phyloP scores from a whole-genome alignment of 164 flowering plant species.

The Echeveria elegans region DNA sequence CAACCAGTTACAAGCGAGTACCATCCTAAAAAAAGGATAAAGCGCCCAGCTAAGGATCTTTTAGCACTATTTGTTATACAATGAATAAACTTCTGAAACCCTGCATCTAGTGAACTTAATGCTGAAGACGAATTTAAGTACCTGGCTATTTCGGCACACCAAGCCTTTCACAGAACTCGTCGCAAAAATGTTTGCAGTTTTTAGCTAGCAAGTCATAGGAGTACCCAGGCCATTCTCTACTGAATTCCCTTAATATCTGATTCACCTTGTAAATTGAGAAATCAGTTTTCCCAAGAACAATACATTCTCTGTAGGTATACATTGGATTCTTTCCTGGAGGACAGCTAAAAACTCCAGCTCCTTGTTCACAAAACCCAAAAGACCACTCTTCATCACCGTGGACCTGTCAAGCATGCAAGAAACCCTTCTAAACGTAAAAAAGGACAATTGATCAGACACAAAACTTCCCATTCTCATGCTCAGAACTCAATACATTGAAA shows the following conservation, averaged over 20 bases:
- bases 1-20: too few relatives aligned
- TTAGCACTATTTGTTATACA: too few relatives aligned
- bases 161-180: constrained; percentile 79
- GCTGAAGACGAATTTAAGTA: constrained; percentile 13
- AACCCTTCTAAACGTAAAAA: neutral
- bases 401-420: constrained; percentile 33
- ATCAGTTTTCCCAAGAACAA: constrained; percentile 64
- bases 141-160: constrained; percentile 94
- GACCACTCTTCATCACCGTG: constrained; percentile 94
- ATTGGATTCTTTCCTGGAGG: constrained; percentile 77
- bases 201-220: constrained; percentile 74
- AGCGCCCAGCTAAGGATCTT: too few relatives aligned
- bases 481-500: too few relatives aligned
- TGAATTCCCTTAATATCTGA: constrained; percentile 78
- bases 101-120: neutral
- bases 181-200: constrained; percentile 97
- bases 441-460: neutral
- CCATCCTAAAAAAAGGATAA: too few relatives aligned
- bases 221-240: constrained; percentile 88
- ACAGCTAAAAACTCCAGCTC: constrained; percentile 86
- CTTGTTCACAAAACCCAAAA: constrained; percentile 88
- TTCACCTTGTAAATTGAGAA: constrained; percentile 54
- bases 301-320: constrained; percentile 83
- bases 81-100: neutral
- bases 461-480: neutral